Percentiles rank a stretch among this genome's conserved stretches.
Evolutionary conservation across 1,284 basidiomycete species (phyloP).

Genomic region (Ganoderma resinaceum): DNA sequence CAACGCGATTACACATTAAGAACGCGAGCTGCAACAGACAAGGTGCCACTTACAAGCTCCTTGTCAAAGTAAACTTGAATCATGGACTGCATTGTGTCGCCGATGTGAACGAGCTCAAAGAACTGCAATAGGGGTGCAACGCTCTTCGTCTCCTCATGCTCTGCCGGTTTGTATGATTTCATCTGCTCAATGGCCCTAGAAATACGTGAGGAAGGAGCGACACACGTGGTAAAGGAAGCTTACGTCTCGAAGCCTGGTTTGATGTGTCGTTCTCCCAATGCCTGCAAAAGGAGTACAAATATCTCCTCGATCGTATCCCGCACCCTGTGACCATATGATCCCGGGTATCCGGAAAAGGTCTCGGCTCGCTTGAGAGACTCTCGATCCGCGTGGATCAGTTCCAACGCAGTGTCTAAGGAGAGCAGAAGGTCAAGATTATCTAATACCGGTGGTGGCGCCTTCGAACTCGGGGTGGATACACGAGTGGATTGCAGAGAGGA

Average conservation of each 20-base stretch:
- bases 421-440: conserved; percentile 86
- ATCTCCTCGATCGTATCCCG: conserved; percentile 92
- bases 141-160: conserved; percentile 78
- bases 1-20: background rate
- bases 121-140: conserved; percentile 96
- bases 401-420: conserved; percentile 90
- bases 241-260: conserved; percentile 85
- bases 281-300: conserved; percentile 85
- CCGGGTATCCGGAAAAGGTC: conserved; percentile 88
- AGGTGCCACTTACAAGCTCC: conserved; percentile 73
- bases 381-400: conserved; percentile 92
- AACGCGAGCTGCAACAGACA: background rate
- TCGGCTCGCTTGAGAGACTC: conserved; percentile 93
- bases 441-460: conserved; percentile 41
- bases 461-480: conserved; percentile 30
- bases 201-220: background rate
- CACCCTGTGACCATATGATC: conserved; percentile 82
- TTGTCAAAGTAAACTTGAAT: conserved; percentile 98
- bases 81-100: conserved; percentile 97
- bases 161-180: conserved; percentile 86
- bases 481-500: conserved; percentile 33
- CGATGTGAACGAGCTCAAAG: conserved; percentile 97
- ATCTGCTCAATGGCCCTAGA: conserved; percentile 84
- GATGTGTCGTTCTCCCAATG: conserved; percentile 83
- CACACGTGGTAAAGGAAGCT: conserved; percentile 35